Evolutionary conservation across 2,329 filamentous ascomycete species (phyloP).

Genomic region (Pestalotiopsis sp.): DNA sequence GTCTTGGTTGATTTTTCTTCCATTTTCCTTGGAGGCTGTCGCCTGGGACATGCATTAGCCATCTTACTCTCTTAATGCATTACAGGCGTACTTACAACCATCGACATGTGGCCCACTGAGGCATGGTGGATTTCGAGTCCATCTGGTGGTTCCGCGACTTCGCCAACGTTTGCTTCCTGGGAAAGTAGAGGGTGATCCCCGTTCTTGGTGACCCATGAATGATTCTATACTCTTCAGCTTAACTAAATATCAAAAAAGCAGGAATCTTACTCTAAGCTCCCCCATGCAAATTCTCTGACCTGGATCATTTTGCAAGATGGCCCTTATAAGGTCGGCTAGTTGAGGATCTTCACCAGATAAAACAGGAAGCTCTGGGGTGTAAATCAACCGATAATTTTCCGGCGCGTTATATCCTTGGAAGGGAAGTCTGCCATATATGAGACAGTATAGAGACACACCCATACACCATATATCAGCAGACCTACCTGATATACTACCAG

Average conservation of each 20-base stretch:
- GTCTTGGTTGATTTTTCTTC: slow-evolving; percentile 65
- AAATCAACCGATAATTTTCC: slow-evolving; percentile 89
- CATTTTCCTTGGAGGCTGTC: slow-evolving; percentile 90
- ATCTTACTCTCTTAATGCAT: background rate
- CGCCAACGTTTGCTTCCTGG: slow-evolving; percentile 81
- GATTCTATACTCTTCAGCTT: slow-evolving; percentile 59
- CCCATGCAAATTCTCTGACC: slow-evolving; percentile 80
- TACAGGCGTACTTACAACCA: slow-evolving; percentile 62
- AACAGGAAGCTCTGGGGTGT: slow-evolving; percentile 66
- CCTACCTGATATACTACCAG: slow-evolving; percentile 84
- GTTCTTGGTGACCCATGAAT: slow-evolving; percentile 88
- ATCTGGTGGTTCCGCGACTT: slow-evolving; percentile 81
- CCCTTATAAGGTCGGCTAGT: slow-evolving; percentile 74
- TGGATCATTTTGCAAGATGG: slow-evolving; percentile 83
- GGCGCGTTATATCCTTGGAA: slow-evolving; percentile 80
- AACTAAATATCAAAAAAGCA: background rate
- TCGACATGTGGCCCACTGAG: slow-evolving; percentile 85
- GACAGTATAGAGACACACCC: slow-evolving; percentile 92
- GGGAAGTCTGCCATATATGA: slow-evolving; percentile 85
- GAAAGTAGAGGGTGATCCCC: slow-evolving; percentile 79
- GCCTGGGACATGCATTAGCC: slow-evolving; percentile 53
- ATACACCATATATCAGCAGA: slow-evolving; percentile 98
- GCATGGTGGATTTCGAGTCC: slow-evolving; percentile 88
- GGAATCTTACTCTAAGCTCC: slow-evolving; percentile 71
- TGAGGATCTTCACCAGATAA: slow-evolving; percentile 65